Percentiles rank a stretch among this genome's conserved stretches.
phyloP scores from a whole-genome alignment of 2,329 filamentous ascomycete species.

The Dactylonectria macrodidyma region DNA sequence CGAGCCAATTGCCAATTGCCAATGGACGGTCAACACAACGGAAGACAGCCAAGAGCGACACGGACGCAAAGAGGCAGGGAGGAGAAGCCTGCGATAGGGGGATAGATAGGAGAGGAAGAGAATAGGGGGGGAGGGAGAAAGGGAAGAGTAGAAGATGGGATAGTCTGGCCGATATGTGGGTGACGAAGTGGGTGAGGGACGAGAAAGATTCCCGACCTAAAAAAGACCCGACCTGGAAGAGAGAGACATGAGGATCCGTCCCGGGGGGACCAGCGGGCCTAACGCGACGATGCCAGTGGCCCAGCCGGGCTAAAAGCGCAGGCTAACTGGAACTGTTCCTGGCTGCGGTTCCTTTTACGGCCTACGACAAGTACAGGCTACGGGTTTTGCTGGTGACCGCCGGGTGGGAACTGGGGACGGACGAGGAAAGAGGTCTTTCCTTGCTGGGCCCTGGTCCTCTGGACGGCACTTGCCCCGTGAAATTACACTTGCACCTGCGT shows the following conservation, averaged over 20 bases:
- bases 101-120: constrained; percentile 22
- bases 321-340: background rate
- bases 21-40: constrained; percentile 23
- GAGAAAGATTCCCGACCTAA: constrained; percentile 19
- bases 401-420: constrained; percentile 9
- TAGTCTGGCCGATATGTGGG: constrained; percentile 8
- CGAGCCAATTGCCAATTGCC: constrained; percentile 46
- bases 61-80: constrained; percentile 21
- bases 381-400: background rate
- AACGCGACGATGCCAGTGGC: background rate
- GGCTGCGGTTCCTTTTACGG: too few species aligned
- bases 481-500: constrained; percentile 2
- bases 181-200: constrained; percentile 39
- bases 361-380: background rate
- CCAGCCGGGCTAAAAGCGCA: background rate
- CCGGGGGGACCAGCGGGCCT: background rate
- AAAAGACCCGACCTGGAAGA: too few species aligned
- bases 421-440: constrained; percentile 10
- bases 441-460: background rate
- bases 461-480: constrained; percentile 4
- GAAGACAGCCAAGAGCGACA: constrained; percentile 14
- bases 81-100: background rate
- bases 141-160: constrained; percentile 6
- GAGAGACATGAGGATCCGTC: background rate
- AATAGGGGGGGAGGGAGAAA: constrained; percentile 12